phyloP scores from a whole-genome alignment of 305 asterid genomes.

The Fraxinus angustifolia region DNA sequence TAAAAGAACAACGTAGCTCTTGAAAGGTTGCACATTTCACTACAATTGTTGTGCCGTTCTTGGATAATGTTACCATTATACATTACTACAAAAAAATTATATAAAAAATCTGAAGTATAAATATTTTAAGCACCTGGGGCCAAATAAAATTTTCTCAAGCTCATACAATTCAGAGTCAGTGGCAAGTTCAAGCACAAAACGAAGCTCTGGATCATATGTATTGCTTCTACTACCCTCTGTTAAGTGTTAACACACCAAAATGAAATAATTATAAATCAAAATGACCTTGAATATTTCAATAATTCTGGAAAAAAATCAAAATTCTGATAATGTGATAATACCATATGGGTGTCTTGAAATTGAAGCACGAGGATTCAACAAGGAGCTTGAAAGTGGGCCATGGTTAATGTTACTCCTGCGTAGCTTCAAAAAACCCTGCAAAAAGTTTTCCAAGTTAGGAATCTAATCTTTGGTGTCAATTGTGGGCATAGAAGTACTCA shows the following conservation, averaged over 20 bases:
- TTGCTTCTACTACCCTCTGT: conserved; percentile 34
- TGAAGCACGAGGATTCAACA: conserved; percentile 41
- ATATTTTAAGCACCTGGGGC: conserved; percentile 59
- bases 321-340: conserved; percentile 33
- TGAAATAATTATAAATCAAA: conserved; percentile 5
- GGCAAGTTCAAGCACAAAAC: conserved; percentile 79
- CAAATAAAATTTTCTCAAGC: conserved; percentile 75
- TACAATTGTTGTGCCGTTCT: not conserved
- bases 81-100: not conserved
- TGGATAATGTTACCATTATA: not conserved
- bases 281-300: not conserved
- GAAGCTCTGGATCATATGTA: conserved; percentile 67
- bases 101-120: not conserved
- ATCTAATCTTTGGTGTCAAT: not conserved
- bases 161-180: conserved; percentile 83
- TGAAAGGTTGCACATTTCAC: not conserved
- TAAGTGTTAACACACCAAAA: conserved; percentile 2
- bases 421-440: conserved; percentile 26
- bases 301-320: not conserved
- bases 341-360: conserved; percentile 36
- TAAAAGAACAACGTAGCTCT: not conserved
- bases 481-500: conserved; percentile 17
- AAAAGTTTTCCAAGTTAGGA: conserved; percentile 10
- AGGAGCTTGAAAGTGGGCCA: conserved; percentile 32
- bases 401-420: not conserved